Conservation (phyloP, 2,329 filamentous ascomycete species). For the Fusarium mangiferae region DNA sequence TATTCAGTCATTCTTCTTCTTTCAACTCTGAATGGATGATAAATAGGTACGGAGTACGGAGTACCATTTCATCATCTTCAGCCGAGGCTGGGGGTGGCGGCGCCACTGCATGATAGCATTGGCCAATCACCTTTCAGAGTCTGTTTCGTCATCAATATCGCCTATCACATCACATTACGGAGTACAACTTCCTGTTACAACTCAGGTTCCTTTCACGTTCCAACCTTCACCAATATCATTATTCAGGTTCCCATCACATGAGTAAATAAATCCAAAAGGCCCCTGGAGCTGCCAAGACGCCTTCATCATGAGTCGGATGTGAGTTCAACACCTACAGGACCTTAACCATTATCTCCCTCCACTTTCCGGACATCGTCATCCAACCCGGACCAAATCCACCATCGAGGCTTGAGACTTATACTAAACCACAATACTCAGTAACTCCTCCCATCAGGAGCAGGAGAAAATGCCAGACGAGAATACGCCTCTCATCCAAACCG, state of each 20-base stretch:
- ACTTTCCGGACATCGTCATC: slow-evolving; percentile 21
- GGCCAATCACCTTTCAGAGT: slow-evolving; percentile 14
- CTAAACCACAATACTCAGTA: slow-evolving; percentile 11
- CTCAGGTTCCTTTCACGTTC: slow-evolving; percentile 3
- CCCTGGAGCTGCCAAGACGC: slow-evolving; percentile 16
- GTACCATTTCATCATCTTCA: neutral
- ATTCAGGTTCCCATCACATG: slow-evolving; percentile 6
- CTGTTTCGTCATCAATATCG: slow-evolving; percentile 38
- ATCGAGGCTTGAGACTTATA: neutral
- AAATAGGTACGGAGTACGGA: neutral
- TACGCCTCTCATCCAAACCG: slow-evolving; percentile 74
- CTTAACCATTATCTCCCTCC: slow-evolving; percentile 6
- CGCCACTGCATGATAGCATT: slow-evolving; percentile 25
- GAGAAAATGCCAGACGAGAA: slow-evolving; percentile 61
- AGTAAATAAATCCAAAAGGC: neutral
- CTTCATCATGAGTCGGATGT: slow-evolving; percentile 38
- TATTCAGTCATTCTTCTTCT: neutral
- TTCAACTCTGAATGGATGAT: neutral
- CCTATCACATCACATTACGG: slow-evolving; percentile 35
- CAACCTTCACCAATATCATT: slow-evolving; percentile 2
- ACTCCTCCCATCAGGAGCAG: slow-evolving; percentile 38
- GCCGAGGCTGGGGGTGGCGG: slow-evolving; percentile 7
- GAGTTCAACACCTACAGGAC: slow-evolving; percentile 26
- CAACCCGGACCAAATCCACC: neutral
- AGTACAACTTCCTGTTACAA: neutral